These are phyloP conservation scores for Eutrema japonicum DNA, from an alignment of 345 rosid species.

Conservation along the genomic window DNA sequence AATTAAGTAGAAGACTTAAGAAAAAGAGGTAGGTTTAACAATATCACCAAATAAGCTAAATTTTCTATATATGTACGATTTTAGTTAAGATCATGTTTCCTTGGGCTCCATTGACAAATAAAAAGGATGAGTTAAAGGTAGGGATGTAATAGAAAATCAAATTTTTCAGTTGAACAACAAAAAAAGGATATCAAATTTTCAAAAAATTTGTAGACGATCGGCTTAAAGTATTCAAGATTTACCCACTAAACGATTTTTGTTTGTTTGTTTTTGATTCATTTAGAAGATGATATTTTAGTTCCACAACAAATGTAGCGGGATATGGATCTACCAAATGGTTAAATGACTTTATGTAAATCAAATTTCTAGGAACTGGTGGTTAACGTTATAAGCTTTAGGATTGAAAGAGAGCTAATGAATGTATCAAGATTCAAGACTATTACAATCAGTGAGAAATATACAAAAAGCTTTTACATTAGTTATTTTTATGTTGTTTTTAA, in stretches of 20 bases:
- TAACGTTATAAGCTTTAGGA: no score
- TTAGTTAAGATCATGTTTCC: constrained; percentile 5
- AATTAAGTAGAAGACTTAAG: constrained; percentile 5
- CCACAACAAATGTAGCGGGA: no score
- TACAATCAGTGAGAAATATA: no score
- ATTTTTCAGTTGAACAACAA: no score
- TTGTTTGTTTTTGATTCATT: neutral
- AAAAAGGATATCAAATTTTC: neutral
- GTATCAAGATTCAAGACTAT: no score
- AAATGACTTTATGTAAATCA: no score
- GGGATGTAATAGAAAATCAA: neutral
- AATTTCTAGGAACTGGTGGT: no score
- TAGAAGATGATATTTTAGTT: neutral
- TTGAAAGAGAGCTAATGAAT: no score
- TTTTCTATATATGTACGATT: constrained; percentile 1
- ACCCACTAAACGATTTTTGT: neutral
- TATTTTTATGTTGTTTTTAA: no score
- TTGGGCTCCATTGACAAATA: neutral
- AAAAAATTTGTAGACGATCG: neutral
- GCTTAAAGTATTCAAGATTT: neutral
- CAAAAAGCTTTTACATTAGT: no score
- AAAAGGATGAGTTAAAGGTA: neutral
- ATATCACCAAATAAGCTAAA: neutral
- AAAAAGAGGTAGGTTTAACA: neutral
- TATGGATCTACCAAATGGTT: no score